A percentile compares a stretch with the other conserved stretches of the same genome.
Evolutionary conservation across 192 early-diverging fungal species (phyloP).

Genomic region (Backusella macrospora): DNA sequence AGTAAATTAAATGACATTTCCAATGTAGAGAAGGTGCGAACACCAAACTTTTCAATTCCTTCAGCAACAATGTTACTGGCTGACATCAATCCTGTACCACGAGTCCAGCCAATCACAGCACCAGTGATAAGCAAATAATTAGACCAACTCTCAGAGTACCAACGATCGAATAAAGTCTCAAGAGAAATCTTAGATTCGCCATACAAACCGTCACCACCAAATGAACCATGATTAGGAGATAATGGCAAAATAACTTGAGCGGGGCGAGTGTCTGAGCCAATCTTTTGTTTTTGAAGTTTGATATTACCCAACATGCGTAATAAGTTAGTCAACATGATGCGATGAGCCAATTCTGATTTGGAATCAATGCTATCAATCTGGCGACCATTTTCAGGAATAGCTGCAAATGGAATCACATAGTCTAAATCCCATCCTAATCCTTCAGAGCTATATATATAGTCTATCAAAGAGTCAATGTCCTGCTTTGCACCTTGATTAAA

Average conservation of each 20-base stretch:
- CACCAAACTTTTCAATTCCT: conserved; percentile 84
- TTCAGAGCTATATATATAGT: conserved; percentile 84
- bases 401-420: conserved; percentile 93
- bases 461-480: conserved; percentile 76
- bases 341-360: conserved; percentile 88
- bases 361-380: conserved; percentile 86
- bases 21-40: conserved; percentile 88
- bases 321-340: conserved; percentile 94
- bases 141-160: conserved; percentile 89
- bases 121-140: conserved; percentile 86
- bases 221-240: conserved; percentile 96
- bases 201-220: conserved; percentile 92
- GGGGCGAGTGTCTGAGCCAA: conserved; percentile 81
- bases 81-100: conserved; percentile 94
- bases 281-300: conserved; percentile 77
- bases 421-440: conserved; percentile 94
- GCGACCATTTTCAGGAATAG: conserved; percentile 85
- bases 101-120: conserved; percentile 96
- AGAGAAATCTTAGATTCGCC: conserved; percentile 92
- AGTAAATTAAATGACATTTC: conserved; percentile 96
- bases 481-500: conserved; percentile 92
- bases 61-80: conserved; percentile 89
- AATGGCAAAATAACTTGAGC: conserved; percentile 89
- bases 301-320: conserved; percentile 85
- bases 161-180: conserved; percentile 90